Conservation (phyloP, 1,139 yeast genomes). For the Candida neerlandica region DNA sequence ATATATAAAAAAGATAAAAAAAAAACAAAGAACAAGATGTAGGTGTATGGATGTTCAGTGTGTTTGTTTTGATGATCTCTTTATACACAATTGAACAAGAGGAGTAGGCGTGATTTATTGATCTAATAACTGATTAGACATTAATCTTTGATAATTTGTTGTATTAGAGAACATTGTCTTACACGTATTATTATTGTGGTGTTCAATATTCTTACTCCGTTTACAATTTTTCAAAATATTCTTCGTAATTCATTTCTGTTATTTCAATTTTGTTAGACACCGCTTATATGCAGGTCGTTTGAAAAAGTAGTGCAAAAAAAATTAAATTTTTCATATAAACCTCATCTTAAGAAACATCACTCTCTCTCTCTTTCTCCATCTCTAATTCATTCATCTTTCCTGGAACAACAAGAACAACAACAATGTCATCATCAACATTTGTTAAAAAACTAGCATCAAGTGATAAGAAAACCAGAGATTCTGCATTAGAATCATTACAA, state of each 20-base stretch:
- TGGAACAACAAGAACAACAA: neutral
- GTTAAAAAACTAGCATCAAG: constrained; percentile 86
- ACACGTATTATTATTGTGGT: too few species aligned
- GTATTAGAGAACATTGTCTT: too few species aligned
- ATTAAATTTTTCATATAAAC: neutral
- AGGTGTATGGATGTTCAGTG: neutral
- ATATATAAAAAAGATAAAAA: constrained; percentile 2
- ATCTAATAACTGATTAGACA: too few species aligned
- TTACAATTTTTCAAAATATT: too few species aligned
- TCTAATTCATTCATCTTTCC: neutral
- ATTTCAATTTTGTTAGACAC: neutral
- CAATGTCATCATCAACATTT: constrained; percentile 46
- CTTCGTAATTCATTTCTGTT: too few species aligned
- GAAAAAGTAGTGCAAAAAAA: neutral
- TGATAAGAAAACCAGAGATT: constrained; percentile 71
- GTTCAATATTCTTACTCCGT: neutral
- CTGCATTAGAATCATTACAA: constrained; percentile 69
- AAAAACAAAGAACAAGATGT: neutral
- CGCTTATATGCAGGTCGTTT: neutral
- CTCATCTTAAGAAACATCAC: constrained; percentile 1
- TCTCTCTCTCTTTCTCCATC: neutral
- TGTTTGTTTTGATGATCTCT: too few species aligned
- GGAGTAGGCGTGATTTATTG: too few species aligned
- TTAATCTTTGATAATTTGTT: neutral
- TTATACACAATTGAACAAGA: too few species aligned